Evolutionary conservation across 805 yeast species (phyloP).

Genomic region (Teunomyces barrocoloradensis): DNA sequence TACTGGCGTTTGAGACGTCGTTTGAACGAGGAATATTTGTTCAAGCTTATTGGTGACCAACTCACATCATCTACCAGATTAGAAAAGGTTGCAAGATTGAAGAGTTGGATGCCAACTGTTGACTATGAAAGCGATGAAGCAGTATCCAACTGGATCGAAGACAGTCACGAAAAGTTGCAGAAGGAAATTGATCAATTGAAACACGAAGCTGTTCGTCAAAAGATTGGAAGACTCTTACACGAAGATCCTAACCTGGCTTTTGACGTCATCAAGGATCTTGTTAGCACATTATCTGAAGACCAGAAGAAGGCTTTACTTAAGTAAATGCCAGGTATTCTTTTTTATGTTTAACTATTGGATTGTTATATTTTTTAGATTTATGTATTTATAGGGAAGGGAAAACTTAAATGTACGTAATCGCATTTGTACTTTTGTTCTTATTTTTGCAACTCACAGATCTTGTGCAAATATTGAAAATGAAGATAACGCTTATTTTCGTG

Average conservation of each 20-base stretch:
- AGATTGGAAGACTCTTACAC: constrained; percentile 51
- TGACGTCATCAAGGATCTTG: constrained; percentile 34
- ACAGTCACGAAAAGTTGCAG: constrained; percentile 63
- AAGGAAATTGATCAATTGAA: constrained; percentile 60
- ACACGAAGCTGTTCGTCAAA: constrained; percentile 63
- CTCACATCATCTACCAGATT: constrained; percentile 58
- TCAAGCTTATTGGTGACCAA: constrained; percentile 68
- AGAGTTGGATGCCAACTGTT: constrained; percentile 80
- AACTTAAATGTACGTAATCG: not conserved
- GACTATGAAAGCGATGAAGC: constrained; percentile 70
- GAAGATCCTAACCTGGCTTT: constrained; percentile 31
- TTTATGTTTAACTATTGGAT: not conserved
- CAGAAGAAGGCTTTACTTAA: constrained; percentile 29
- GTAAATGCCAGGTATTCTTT: constrained; percentile 8
- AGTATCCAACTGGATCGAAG: constrained; percentile 84
- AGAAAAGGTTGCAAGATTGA: constrained; percentile 82
- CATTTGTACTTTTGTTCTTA: not conserved
- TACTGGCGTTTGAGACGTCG: constrained; percentile 99
- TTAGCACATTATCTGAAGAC: constrained; percentile 32
- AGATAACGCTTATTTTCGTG: not conserved
- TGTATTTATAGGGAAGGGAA: constrained; percentile 4
- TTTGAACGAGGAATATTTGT: constrained; percentile 84
- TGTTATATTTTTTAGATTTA: constrained; percentile 1
- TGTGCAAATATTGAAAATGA: not conserved
- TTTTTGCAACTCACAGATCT: not conserved